These are phyloP conservation scores for Afroboletus lepidellus DNA, from an alignment of 1,284 basidiomycete species.

Conservation along the genomic window DNA sequence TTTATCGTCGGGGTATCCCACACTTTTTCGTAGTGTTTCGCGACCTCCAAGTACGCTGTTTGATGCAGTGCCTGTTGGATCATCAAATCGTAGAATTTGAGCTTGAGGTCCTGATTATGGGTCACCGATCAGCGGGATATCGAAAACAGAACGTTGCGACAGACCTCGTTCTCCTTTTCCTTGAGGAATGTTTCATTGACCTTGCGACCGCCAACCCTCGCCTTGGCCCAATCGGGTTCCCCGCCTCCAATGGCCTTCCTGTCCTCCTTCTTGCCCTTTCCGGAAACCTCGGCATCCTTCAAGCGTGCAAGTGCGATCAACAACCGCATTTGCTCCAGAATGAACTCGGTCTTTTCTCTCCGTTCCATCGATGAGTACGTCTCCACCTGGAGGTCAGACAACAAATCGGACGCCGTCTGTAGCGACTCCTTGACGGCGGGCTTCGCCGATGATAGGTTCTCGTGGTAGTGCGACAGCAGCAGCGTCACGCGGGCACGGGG, in stretches of 20 bases:
- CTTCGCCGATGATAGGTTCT: conserved; percentile 55
- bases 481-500: conserved; percentile 93
- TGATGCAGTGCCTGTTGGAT: conserved; percentile 89
- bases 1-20: conserved; percentile 95
- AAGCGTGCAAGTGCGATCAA: conserved; percentile 68
- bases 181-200: conserved; percentile 94
- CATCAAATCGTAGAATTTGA: conserved; percentile 96
- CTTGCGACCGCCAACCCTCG: conserved; percentile 89
- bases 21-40: conserved; percentile 93
- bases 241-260: conserved; percentile 65
- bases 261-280: conserved; percentile 54
- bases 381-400: conserved; percentile 96
- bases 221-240: conserved; percentile 88
- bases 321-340: conserved; percentile 96
- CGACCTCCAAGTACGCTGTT: conserved; percentile 88
- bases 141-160: conserved; percentile 21
- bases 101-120: conserved; percentile 79
- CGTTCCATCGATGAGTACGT: conserved; percentile 99
- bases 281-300: conserved; percentile 58
- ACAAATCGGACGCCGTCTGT: conserved; percentile 82
- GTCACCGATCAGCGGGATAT: conserved; percentile 6
- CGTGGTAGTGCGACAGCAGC: conserved; percentile 80
- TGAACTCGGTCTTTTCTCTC: conserved; percentile 97
- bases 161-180: conserved; percentile 83
- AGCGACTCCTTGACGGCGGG: conserved; percentile 61